These are phyloP conservation scores for Globisporangium abappressorium DNA, from an alignment of 352 stramenopile species.

Conservation along the genomic window DNA sequence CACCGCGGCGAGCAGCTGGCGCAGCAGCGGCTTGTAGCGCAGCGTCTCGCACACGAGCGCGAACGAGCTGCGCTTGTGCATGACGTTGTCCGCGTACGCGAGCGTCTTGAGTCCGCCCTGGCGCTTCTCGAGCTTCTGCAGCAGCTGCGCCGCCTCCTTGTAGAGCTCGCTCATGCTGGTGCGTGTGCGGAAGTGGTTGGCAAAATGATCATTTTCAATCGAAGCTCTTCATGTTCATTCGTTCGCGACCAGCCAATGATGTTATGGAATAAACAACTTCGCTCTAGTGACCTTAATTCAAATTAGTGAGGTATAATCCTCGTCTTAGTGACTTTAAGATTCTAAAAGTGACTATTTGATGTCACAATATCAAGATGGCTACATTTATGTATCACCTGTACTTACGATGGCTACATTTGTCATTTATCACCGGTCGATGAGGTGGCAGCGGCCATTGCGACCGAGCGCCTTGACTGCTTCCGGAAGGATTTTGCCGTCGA, in stretches of 20 bases:
- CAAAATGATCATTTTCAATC: conserved; percentile 2
- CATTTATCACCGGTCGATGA: conserved; percentile 11
- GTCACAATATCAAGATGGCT: conserved; percentile 1
- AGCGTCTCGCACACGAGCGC: conserved; percentile 88
- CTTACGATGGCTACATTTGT: conserved; percentile 10
- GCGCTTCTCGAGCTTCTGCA: conserved; percentile 73
- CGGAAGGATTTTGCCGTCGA: conserved; percentile 33
- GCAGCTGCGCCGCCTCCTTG: conserved; percentile 71
- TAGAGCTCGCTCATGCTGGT: conserved; percentile 78
- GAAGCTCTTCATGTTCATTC: conserved; percentile 4
- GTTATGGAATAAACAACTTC: background rate
- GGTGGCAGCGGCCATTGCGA: conserved; percentile 35
- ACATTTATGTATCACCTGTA: background rate
- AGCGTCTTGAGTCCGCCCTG: conserved; percentile 85
- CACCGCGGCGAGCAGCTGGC: conserved; percentile 62
- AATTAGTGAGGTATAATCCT: background rate
- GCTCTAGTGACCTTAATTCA: background rate
- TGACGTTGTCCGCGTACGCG: conserved; percentile 72
- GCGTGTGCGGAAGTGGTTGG: background rate
- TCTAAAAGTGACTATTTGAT: background rate
- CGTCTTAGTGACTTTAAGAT: conserved; percentile 4
- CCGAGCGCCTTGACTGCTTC: conserved; percentile 41
- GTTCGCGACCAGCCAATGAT: conserved; percentile 4
- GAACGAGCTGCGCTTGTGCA: conserved; percentile 88
- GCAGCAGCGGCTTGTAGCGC: conserved; percentile 81